A percentile compares a stretch with the other conserved stretches of the same genome.
Conservation (phyloP, 2,329 filamentous ascomycete species). For the Ilyonectria sp. region DNA sequence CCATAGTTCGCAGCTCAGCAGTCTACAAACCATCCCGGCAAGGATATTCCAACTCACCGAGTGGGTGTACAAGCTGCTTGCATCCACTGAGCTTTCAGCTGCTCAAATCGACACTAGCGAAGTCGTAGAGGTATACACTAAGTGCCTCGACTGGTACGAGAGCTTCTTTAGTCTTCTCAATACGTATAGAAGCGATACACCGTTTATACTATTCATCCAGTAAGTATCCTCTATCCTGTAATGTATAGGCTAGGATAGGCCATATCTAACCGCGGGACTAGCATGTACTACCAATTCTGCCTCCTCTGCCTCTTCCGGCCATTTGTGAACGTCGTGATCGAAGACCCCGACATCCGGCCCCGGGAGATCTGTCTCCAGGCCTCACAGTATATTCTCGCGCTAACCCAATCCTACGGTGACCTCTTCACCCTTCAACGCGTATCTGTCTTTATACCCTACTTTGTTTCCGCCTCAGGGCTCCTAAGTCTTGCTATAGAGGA, state of each 20-base stretch:
- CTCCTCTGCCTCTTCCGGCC: conserved; percentile 34
- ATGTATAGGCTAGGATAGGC: not conserved
- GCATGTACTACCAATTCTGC: conserved; percentile 41
- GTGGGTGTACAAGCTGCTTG: conserved; percentile 32
- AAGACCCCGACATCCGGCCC: conserved; percentile 15
- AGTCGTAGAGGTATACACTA: conserved; percentile 25
- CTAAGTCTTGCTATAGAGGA: too few relatives aligned
- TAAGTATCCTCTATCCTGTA: conserved; percentile 9
- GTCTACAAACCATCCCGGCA: conserved; percentile 17
- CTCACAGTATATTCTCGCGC: conserved; percentile 27
- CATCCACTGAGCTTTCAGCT: not conserved
- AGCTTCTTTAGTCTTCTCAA: conserved; percentile 27
- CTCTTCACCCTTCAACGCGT: conserved; percentile 39
- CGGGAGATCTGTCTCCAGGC: conserved; percentile 26
- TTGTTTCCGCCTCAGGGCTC: conserved; percentile 31
- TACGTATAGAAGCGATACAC: conserved; percentile 11
- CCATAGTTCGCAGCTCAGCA: conserved; percentile 1
- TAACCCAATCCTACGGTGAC: conserved; percentile 37
- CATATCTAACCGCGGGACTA: conserved; percentile 5
- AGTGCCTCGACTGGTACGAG: conserved; percentile 40
- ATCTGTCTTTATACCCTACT: conserved; percentile 32
- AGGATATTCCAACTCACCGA: conserved; percentile 38
- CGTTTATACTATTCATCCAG: conserved; percentile 38
- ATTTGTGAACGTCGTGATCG: conserved; percentile 2
- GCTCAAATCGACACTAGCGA: not conserved